These are phyloP conservation scores for Seiridium cupressi DNA, from an alignment of 2,329 filamentous ascomycete genomes.

Conservation along the genomic window DNA sequence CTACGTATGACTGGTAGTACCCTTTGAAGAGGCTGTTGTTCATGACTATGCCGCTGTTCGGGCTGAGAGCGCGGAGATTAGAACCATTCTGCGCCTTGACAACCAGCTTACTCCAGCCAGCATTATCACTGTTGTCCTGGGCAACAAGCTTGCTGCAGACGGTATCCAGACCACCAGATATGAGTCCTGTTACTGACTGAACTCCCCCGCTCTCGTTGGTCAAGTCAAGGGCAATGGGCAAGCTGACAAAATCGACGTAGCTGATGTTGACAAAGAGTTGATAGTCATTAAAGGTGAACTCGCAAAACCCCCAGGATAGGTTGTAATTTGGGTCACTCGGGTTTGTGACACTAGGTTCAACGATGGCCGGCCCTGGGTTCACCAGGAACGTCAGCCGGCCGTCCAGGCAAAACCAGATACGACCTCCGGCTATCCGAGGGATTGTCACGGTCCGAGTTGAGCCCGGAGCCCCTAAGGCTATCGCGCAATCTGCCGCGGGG, in stretches of 20 bases:
- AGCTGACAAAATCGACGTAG: constrained; percentile 72
- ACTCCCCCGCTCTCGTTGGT: constrained; percentile 41
- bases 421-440: constrained; percentile 67
- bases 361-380: constrained; percentile 70
- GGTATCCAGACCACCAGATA: constrained; percentile 40
- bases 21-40: constrained; percentile 42
- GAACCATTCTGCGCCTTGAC: constrained; percentile 36
- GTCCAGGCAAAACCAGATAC: constrained; percentile 69
- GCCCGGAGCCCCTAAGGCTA: constrained; percentile 62
- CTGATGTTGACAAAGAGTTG: constrained; percentile 64
- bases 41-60: constrained; percentile 47
- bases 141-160: constrained; percentile 43
- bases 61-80: constrained; percentile 51
- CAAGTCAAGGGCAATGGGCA: constrained; percentile 60
- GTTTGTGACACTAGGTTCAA: constrained; percentile 74
- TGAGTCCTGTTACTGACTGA: constrained; percentile 49
- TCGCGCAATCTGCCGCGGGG: constrained; percentile 58
- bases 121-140: constrained; percentile 44
- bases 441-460: constrained; percentile 59
- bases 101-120: constrained; percentile 52
- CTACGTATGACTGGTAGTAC: constrained; percentile 51
- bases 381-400: constrained; percentile 63
- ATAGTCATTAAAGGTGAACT: constrained; percentile 58
- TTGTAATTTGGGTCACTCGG: constrained; percentile 60
- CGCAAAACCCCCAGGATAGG: constrained; percentile 64